These are phyloP conservation scores for Tolypocladium nubicola DNA, from an alignment of 2,329 filamentous ascomycete species.

Conservation along the genomic window DNA sequence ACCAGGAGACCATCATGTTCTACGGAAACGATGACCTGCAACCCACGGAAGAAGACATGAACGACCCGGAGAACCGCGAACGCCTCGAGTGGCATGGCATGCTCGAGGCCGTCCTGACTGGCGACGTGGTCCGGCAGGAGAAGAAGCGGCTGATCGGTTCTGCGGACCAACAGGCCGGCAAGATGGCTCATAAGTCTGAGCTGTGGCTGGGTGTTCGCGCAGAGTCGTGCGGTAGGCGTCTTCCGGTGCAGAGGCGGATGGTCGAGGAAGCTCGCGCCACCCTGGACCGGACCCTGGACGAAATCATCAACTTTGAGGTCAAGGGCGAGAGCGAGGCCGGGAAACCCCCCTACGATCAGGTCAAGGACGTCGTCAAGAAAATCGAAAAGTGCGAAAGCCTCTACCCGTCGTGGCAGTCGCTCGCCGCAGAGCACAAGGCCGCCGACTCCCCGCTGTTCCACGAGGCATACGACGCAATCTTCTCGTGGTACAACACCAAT, in stretches of 20 bases:
- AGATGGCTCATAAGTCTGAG: conserved; percentile 62
- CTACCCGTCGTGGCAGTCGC: conserved; percentile 69
- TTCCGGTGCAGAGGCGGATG: conserved; percentile 76
- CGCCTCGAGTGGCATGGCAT: conserved; percentile 96
- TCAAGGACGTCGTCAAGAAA: conserved; percentile 78
- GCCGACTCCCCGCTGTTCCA: conserved; percentile 68
- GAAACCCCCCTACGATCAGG: conserved; percentile 78
- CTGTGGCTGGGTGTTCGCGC: conserved; percentile 85
- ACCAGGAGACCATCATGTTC: conserved; percentile 87
- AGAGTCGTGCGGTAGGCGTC: conserved; percentile 70
- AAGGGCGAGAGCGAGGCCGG: conserved; percentile 88
- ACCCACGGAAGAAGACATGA: conserved; percentile 80
- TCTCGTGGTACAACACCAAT: conserved; percentile 95
- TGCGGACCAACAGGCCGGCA: conserved; percentile 44
- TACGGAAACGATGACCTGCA: conserved; percentile 84
- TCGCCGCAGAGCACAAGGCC: conserved; percentile 65
- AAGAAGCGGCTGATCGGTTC: conserved; percentile 90
- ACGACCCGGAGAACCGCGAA: conserved; percentile 79
- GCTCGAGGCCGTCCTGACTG: conserved; percentile 88
- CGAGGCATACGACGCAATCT: conserved; percentile 77
- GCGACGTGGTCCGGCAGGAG: conserved; percentile 94
- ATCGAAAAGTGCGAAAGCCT: conserved; percentile 82
- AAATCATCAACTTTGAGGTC: conserved; percentile 87
- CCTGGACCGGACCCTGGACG: conserved; percentile 68
- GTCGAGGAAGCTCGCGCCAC: conserved; percentile 73